Base-by-base conservation (phyloP, 2,329 filamentous ascomycete genomes). In the Penicillium decumbens region DNA sequence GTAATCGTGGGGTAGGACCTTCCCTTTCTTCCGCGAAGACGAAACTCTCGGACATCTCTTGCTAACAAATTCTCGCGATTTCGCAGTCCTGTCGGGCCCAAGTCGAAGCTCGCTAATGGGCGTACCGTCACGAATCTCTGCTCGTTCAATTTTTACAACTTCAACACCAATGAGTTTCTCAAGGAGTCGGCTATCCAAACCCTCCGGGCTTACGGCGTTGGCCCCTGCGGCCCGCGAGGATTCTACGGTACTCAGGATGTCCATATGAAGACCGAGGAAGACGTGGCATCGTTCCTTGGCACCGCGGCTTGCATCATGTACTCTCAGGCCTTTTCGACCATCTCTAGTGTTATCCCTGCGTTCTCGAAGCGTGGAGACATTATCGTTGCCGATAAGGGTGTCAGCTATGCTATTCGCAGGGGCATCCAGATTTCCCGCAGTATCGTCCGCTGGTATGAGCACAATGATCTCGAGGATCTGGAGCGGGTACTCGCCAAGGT, bases 241-340 rank as follows among this genome's bases (percentile, higher is more conserved):
- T 98, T 98, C 75, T 98, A 98, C 74, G 93, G 91, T 57, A 98
- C 90, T 28, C 92, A 97, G 70, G 93, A 98, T 72, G 91, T 97
- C 40, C 93, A 98, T 72, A 92, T 96, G 82, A 93, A 95, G 76
- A 90, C 89, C 13, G 93, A 98, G 73, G 83, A 88, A 49, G 92
- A 97, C 68, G 91, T 98, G 65, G 90, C 93, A 23, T 81, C 87
- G 8, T 95, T 92, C 67, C 74, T 98, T 24, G 93, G 93, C 23
- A 89, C 88, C 1, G 84, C 91, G 47, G 85, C 87, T 28, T 95
- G 89, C 66, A 97, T 98, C 59, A 84, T 98, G 51, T 98, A 98
- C 66, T 88, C 93, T 0, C 93, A 98, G 67, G 86, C 91, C 3
- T 97, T 98, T 68, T 95, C 89, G 24, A 96, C 93, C 35, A 95